A percentile compares a stretch with the other conserved stretches of the same genome.
Conservation (phyloP, 345 rosid genomes). For the Eucalyptus lansdowneana region DNA sequence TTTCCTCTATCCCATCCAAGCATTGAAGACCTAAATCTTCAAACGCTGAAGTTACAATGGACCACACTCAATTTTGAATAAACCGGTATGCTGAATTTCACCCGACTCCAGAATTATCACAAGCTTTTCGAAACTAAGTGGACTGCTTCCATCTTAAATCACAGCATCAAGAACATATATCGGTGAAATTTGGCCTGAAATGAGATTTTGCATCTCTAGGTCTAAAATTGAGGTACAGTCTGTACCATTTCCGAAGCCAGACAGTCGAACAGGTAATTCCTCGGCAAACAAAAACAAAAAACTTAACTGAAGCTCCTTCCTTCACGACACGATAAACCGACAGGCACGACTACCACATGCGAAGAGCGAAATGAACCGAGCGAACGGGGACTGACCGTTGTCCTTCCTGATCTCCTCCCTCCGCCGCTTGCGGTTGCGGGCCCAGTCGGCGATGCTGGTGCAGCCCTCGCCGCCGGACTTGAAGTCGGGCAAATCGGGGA, state of each 20-base stretch:
- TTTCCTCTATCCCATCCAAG: not conserved
- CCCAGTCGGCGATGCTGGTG: conserved; percentile 55
- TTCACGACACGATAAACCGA: not conserved
- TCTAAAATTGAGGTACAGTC: not conserved
- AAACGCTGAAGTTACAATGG: not conserved
- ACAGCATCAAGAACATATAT: not conserved
- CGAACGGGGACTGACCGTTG: not conserved
- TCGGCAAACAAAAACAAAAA: not conserved
- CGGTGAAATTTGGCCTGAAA: not conserved
- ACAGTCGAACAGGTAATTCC: not conserved
- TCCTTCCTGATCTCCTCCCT: conserved; percentile 51
- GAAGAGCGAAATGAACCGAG: not conserved
- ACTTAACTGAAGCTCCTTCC: not conserved
- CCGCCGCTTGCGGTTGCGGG: conserved; percentile 56
- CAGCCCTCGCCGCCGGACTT: conserved; percentile 33
- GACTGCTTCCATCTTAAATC: not conserved
- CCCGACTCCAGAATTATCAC: not conserved
- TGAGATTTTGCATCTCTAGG: not conserved
- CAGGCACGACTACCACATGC: not conserved
- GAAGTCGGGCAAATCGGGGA: conserved; percentile 22
- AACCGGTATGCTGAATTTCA: not conserved
- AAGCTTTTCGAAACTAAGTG: not conserved
- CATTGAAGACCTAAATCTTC: not conserved
- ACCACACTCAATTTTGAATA: not conserved
- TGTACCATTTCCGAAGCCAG: not conserved